Conservation (phyloP, 2,329 filamentous ascomycete genomes). For the Simplicillium sp. region DNA sequence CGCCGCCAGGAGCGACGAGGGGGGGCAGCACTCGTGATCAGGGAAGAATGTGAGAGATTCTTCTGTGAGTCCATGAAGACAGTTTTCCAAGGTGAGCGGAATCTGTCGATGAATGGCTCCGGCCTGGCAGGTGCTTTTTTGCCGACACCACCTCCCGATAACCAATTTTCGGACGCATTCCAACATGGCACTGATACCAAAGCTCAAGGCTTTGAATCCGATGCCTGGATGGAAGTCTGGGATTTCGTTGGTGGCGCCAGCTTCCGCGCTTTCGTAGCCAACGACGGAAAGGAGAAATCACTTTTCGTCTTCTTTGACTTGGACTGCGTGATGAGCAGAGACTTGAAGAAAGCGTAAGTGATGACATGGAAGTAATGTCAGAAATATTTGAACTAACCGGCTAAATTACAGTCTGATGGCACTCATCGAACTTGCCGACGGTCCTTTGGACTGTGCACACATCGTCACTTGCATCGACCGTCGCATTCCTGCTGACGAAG, state of each 20-base stretch:
- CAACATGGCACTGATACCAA: conserved; percentile 15
- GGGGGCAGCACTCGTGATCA: conserved; percentile 94
- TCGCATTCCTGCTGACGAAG: conserved; percentile 49
- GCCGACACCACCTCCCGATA: conserved; percentile 45
- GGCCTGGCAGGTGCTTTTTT: conserved; percentile 68
- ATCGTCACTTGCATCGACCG: conserved; percentile 78
- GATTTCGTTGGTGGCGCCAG: conserved; percentile 77
- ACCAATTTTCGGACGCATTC: conserved; percentile 29
- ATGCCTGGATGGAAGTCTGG: conserved; percentile 68
- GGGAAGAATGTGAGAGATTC: conserved; percentile 99
- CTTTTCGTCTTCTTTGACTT: conserved; percentile 83
- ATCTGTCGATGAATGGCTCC: conserved; percentile 66
- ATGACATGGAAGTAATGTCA: no score
- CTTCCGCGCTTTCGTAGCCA: conserved; percentile 77
- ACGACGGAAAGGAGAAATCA: conserved; percentile 59
- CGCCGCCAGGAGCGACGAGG: conserved; percentile 50
- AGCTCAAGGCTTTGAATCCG: conserved; percentile 28
- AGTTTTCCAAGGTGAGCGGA: conserved; percentile 95
- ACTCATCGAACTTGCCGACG: conserved; percentile 77
- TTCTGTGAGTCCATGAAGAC: conserved; percentile 93
- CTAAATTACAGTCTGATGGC: conserved; percentile 60
- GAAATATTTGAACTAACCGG: conserved; percentile 6
- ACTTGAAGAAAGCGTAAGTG: conserved; percentile 79
- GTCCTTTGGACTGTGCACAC: conserved; percentile 64
- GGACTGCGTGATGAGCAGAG: conserved; percentile 57